Conservation (phyloP, 164 flowering plant species). For the Aristolochia fimbriata region DNA sequence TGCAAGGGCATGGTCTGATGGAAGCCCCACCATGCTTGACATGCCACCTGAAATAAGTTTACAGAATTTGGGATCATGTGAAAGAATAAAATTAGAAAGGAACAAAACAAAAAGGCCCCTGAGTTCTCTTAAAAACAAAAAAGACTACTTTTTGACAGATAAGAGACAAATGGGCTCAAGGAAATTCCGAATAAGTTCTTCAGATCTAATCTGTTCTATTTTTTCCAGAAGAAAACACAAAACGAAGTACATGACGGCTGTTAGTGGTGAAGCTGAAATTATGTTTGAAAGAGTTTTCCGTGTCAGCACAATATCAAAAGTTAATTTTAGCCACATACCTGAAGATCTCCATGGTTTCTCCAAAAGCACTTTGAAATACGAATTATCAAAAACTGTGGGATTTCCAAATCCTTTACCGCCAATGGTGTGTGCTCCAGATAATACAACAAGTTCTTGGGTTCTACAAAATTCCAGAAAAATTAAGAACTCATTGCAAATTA, state of each 20-base stretch:
- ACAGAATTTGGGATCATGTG: not conserved
- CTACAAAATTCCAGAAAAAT: conserved; percentile 24
- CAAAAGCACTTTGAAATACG: conserved; percentile 78
- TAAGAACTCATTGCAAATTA: too few relatives aligned
- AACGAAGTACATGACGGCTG: too few relatives aligned
- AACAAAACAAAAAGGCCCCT: too few relatives aligned
- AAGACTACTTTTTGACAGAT: too few relatives aligned
- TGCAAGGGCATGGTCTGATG: conserved; percentile 74
- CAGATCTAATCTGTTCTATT: too few relatives aligned
- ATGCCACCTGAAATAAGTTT: conserved; percentile 22
- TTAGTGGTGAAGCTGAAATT: too few relatives aligned
- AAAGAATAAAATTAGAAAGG: too few relatives aligned
- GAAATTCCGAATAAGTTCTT: too few relatives aligned
- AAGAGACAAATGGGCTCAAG: too few relatives aligned
- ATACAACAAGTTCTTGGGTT: conserved; percentile 80
- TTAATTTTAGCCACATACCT: conserved; percentile 26
- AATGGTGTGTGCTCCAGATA: conserved; percentile 93
- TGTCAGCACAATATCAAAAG: not conserved
- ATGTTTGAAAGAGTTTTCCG: too few relatives aligned
- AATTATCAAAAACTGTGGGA: conserved; percentile 72
- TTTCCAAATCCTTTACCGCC: conserved; percentile 91
- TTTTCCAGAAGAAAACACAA: too few relatives aligned
- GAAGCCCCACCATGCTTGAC: conserved; percentile 91
- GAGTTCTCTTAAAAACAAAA: too few relatives aligned
- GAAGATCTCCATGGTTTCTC: conserved; percentile 85